These are phyloP conservation scores for Arthrobotrys conoides DNA, from an alignment of 2,329 filamentous ascomycete genomes.

Conservation along the genomic window DNA sequence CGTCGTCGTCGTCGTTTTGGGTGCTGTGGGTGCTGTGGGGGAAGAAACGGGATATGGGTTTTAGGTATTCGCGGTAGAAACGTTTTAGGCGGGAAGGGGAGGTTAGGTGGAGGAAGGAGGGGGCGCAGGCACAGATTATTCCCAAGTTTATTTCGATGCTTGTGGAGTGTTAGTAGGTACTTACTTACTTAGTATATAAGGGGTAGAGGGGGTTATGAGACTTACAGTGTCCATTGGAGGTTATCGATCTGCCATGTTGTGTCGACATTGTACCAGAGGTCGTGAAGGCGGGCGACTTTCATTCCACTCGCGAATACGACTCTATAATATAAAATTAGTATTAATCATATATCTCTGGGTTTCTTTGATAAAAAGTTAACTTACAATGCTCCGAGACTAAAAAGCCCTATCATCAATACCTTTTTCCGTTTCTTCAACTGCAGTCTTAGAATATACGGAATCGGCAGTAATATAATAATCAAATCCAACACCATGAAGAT, in stretches of 20 bases:
- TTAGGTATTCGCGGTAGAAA: constrained; percentile 41
- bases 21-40: background rate
- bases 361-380: background rate
- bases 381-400: constrained; percentile 47
- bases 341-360: no score
- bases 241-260: constrained; percentile 47
- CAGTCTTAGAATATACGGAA: constrained; percentile 47
- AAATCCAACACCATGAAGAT: constrained; percentile 57
- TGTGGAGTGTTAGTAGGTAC: background rate
- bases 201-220: background rate
- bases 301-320: constrained; percentile 52
- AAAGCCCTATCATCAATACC: constrained; percentile 46
- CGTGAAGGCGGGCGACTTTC: constrained; percentile 39
- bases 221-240: constrained; percentile 56
- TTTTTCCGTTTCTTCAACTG: constrained; percentile 52
- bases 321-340: background rate
- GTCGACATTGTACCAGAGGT: constrained; percentile 38
- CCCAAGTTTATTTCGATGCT: constrained; percentile 53
- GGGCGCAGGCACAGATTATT: constrained; percentile 55
- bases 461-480: constrained; percentile 50
- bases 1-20: background rate
- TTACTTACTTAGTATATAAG: background rate
- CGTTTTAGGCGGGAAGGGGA: constrained; percentile 35
- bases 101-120: constrained; percentile 38
- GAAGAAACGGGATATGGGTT: constrained; percentile 11